Evolutionary conservation across 176 grass and related monocot genomes (phyloP).

Genomic region (Dactylis glomerata): DNA sequence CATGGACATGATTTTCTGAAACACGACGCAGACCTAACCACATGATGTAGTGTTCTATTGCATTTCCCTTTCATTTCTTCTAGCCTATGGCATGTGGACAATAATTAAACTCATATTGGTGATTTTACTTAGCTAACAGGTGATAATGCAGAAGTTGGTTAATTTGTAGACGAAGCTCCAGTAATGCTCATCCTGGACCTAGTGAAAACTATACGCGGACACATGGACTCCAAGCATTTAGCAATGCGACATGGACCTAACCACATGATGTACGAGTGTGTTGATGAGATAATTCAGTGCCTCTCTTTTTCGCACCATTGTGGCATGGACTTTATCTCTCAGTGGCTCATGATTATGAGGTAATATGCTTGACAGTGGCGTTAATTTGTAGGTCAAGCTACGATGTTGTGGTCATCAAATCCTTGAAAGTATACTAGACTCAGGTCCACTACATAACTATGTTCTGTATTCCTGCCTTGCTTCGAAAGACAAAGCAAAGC

Average conservation of each 20-base stretch:
- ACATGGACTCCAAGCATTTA: slow-evolving; percentile 19
- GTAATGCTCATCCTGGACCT: slow-evolving; percentile 19
- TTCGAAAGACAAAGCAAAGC: background rate
- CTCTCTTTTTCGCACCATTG: slow-evolving; percentile 39
- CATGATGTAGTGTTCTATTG: slow-evolving; percentile 12
- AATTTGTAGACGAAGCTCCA: slow-evolving; percentile 47
- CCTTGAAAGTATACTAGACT: background rate
- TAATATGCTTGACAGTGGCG: slow-evolving; percentile 24
- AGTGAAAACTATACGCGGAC: slow-evolving; percentile 20
- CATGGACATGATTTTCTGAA: slow-evolving; percentile 1
- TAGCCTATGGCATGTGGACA: background rate
- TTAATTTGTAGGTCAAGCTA: slow-evolving; percentile 43
- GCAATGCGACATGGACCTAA: slow-evolving; percentile 52
- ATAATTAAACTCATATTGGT: background rate
- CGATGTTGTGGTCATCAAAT: slow-evolving; percentile 1
- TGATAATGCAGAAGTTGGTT: slow-evolving; percentile 12
- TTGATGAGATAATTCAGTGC: slow-evolving; percentile 27
- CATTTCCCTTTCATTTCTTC: slow-evolving; percentile 5
- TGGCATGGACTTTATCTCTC: slow-evolving; percentile 15
- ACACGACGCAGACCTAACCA: slow-evolving; percentile 36
- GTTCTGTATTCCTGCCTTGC: background rate
- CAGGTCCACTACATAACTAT: background rate
- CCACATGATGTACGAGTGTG: slow-evolving; percentile 28
- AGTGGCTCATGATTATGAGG: slow-evolving; percentile 32
- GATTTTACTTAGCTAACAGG: background rate